Evolutionary conservation across 2,329 filamentous ascomycete genomes (phyloP), one percentile per base, ranked within the genome.

Genomic region (Cladosporium sp.): DNA sequence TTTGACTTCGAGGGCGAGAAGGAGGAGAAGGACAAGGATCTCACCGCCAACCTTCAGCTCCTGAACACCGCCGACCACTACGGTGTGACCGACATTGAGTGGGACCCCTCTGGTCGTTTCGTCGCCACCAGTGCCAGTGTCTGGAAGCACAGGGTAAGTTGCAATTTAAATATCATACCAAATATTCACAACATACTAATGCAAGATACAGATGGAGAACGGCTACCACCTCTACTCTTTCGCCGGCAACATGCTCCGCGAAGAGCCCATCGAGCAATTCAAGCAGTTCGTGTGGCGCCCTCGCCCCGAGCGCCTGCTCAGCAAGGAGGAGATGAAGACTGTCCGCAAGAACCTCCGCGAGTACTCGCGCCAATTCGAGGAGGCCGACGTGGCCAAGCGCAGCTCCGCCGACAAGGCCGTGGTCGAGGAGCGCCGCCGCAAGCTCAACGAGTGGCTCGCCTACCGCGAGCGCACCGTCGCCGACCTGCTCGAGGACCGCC

Each of bases 141-240:
- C 45, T 98, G 93, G 91, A 96, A 95, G 72, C 92, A 97, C 71
- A 79, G 85, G 61, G 91, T 95, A 85, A 77, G 88, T 74, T 30
- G 38, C 9, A 30, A 2, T 11, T 4, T 7, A 7, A 27, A 4
- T 11, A 35, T 11, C 30, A 42, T 20, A 38, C n/a, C n/a, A n/a
- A n/a, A n/a, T n/a, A 25, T 12, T 5, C 12, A 12, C 7, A 9
- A 35, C 11, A 41, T 41, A 33, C 53, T 62, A 53, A 58, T n/a
- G n/a, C 40, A 39, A 27, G 22, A 25, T 3, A 42, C 65, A 95
- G 88, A 95, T 97, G 89, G 93, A 98, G 78, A 98, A 97, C 69
- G 93, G 93, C 57, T 98, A 95, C 78, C 92, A 97, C 70, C 76
- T 98, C 55, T 97, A 96, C 79, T 91, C 95, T 68, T 98, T 98